These are phyloP conservation scores for Ceratocystiopsis brevicomis DNA, from an alignment of 2,329 filamentous ascomycete genomes.

Conservation along the genomic window DNA sequence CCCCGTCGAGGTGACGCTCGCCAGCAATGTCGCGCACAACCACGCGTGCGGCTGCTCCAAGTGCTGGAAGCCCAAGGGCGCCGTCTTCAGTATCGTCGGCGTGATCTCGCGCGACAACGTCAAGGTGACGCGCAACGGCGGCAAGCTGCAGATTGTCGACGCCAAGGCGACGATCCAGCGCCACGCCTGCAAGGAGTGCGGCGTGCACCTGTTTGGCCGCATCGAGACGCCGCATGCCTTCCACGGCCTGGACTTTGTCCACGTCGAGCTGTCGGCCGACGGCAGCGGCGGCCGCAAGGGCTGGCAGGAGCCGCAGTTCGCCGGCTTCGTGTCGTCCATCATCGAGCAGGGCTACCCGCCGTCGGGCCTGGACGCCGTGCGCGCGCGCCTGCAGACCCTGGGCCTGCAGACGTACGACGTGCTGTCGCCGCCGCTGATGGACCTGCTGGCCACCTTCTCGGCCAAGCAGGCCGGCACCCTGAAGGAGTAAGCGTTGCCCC, in stretches of 20 bases:
- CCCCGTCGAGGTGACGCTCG: slow-evolving; percentile 38
- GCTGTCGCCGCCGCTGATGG: slow-evolving; percentile 44
- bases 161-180: slow-evolving; percentile 37
- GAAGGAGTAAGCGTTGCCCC: not conserved
- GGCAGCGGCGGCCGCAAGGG: slow-evolving; percentile 26
- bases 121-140: slow-evolving; percentile 33
- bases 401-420: slow-evolving; percentile 45
- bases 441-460: slow-evolving; percentile 35
- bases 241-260: slow-evolving; percentile 51
- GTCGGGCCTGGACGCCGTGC: slow-evolving; percentile 32
- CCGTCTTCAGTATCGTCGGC: slow-evolving; percentile 45
- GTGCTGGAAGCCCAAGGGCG: slow-evolving; percentile 48
- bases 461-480: slow-evolving; percentile 25
- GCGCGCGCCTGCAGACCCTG: slow-evolving; percentile 28
- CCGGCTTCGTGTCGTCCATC: slow-evolving; percentile 46
- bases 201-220: slow-evolving; percentile 43
- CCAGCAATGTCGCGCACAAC: slow-evolving; percentile 44
- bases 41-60: slow-evolving; percentile 55
- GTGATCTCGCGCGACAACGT: slow-evolving; percentile 39
- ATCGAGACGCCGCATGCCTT: slow-evolving; percentile 48
- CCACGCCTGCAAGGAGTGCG: slow-evolving; percentile 40
- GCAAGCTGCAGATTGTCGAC: slow-evolving; percentile 40
- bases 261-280: slow-evolving; percentile 36
- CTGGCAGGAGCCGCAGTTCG: slow-evolving; percentile 57
- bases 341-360: slow-evolving; percentile 49